Evolutionary conservation across 495 filamentous ascomycete species (phyloP).

Genomic region (Pseudomonodictys pantanalensis): DNA sequence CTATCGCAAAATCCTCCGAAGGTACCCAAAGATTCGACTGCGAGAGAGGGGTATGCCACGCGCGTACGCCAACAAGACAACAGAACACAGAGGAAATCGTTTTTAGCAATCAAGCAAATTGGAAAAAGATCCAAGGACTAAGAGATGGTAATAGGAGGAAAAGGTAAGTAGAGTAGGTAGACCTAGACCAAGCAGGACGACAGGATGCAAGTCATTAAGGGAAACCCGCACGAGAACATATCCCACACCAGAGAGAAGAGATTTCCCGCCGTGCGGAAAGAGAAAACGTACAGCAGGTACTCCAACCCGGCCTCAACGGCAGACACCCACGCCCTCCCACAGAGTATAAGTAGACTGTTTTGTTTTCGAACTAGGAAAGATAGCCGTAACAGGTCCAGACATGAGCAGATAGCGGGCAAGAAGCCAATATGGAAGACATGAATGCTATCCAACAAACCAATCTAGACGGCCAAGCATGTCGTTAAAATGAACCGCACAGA

Average conservation of each 20-base stretch:
- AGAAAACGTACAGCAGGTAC: background rate
- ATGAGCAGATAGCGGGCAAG: background rate
- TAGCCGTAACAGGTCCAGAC: background rate
- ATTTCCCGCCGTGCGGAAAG: background rate
- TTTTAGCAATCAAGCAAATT: constrained; percentile 1
- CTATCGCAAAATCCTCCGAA: no score
- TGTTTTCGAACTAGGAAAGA: background rate
- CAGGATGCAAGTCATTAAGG: background rate
- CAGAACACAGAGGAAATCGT: background rate
- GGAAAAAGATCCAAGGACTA: background rate
- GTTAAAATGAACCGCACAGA: constrained; percentile 15
- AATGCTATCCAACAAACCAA: constrained; percentile 22
- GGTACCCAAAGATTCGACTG: no score
- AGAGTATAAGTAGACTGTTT: background rate
- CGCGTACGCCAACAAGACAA: constrained; percentile 13
- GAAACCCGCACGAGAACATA: background rate
- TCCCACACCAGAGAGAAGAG: background rate
- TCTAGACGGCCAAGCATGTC: constrained; percentile 27
- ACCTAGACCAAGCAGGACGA: background rate
- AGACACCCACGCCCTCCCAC: background rate
- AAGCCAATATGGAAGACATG: background rate
- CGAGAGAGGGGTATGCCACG: constrained; percentile 31
- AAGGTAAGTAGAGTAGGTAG: constrained; percentile 23
- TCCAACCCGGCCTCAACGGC: background rate
- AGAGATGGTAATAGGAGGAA: constrained; percentile 6